phyloP scores from a whole-genome alignment of 108 stramenopile species.

The Cylindrotheca closterium region DNA sequence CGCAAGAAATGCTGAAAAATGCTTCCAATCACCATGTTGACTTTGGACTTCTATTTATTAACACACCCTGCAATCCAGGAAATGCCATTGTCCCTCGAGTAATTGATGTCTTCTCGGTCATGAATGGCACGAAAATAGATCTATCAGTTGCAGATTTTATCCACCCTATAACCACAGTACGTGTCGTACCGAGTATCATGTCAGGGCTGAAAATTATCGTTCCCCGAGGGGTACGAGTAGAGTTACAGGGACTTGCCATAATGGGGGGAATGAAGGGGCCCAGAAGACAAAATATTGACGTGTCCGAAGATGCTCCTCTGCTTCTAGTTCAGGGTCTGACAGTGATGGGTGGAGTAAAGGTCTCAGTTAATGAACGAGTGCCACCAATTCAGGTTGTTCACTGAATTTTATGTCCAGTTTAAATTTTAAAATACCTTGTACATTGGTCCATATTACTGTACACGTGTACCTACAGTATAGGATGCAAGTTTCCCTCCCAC shows the following conservation, averaged over 20 bases:
- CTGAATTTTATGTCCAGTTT: no score
- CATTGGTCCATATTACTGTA: no score
- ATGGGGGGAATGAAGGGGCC: not conserved
- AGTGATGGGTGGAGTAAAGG: not conserved
- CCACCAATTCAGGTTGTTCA: not conserved
- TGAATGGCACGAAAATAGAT: constrained; percentile 3
- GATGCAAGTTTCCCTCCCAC: no score
- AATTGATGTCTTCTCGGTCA: not conserved
- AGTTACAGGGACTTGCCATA: not conserved
- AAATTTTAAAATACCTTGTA: no score
- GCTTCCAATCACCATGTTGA: not conserved
- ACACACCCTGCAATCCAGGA: not conserved
- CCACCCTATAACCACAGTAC: constrained; percentile 2
- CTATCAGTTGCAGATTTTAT: constrained; percentile 1
- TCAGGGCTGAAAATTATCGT: not conserved
- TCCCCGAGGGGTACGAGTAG: constrained; percentile 1
- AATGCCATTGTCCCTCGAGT: not conserved
- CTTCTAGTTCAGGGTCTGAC: not conserved
- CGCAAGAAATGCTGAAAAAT: not conserved
- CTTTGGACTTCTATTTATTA: not conserved
- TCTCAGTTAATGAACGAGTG: not conserved
- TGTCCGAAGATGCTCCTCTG: not conserved
- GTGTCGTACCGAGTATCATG: not conserved
- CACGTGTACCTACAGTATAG: no score
- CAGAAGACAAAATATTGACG: not conserved